Evolutionary conservation across 208 protist species (phyloP).

Genomic region (Trypanosoma avium): DNA sequence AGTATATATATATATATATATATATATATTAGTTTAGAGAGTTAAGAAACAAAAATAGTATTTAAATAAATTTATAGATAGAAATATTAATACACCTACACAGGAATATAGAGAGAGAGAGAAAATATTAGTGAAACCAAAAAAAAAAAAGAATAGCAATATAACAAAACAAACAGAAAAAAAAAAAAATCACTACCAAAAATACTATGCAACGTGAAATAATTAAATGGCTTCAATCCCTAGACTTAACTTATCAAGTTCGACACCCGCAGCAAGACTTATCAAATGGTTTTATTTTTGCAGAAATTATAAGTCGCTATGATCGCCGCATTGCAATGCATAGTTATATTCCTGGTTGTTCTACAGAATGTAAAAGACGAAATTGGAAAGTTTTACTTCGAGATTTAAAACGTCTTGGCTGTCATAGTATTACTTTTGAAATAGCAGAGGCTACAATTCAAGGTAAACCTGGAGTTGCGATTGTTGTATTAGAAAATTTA

Average conservation of each 20-base stretch:
- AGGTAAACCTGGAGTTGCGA: constrained; percentile 51
- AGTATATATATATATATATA: no score
- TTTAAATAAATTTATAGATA: no score
- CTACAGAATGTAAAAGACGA: constrained; percentile 71
- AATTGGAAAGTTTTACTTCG: constrained; percentile 85
- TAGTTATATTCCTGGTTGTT: constrained; percentile 76
- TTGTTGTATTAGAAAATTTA: constrained; percentile 60
- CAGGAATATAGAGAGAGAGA: no score
- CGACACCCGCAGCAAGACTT: constrained; percentile 94
- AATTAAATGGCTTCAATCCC: constrained; percentile 95
- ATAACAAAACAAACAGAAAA: background rate
- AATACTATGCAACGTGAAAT: constrained; percentile 87
- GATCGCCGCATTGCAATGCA: constrained; percentile 77
- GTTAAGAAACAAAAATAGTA: no score
- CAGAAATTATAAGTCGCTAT: constrained; percentile 94
- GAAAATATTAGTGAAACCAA: no score
- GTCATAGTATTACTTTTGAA: constrained; percentile 34
- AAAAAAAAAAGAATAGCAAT: background rate
- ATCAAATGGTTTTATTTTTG: constrained; percentile 92
- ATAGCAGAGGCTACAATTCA: constrained; percentile 69
- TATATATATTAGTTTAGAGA: no score
- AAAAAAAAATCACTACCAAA: background rate
- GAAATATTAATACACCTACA: no score
- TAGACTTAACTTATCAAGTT: constrained; percentile 90
- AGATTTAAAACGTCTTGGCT: constrained; percentile 57